These are phyloP conservation scores for Uronychia binucleata DNA, from an alignment of 73 alveolate species.

Conservation along the genomic window DNA sequence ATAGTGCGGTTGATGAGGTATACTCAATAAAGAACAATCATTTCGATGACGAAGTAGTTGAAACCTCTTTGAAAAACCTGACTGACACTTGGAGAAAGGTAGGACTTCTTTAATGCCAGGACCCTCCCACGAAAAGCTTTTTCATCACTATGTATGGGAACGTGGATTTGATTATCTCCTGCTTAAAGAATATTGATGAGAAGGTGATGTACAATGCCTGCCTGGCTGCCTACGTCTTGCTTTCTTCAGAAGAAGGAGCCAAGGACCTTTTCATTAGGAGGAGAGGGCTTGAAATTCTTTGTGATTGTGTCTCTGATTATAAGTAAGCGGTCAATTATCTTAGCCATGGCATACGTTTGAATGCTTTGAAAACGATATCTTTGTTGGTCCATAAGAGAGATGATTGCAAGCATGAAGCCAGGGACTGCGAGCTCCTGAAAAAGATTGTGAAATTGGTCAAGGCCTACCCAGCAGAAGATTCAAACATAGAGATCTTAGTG, in stretches of 20 bases:
- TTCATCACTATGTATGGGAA: constrained; percentile 46
- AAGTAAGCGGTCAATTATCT: constrained; percentile 7
- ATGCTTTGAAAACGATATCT: constrained; percentile 6
- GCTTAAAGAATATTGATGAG: constrained; percentile 45
- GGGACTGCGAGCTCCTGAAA: constrained; percentile 22
- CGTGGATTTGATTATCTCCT: constrained; percentile 15
- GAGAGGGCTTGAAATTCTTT: constrained; percentile 17
- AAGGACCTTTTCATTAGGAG: constrained; percentile 35
- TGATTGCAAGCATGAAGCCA: constrained; percentile 15
- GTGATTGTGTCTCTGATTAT: constrained; percentile 24
- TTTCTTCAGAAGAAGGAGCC: constrained; percentile 36
- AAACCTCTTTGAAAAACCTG: constrained; percentile 18
- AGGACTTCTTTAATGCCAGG: neutral
- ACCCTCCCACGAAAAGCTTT: constrained; percentile 22
- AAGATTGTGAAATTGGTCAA: neutral
- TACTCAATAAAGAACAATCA: constrained; percentile 11
- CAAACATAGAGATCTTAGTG: neutral
- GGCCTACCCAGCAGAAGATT: neutral
- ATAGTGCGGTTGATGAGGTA: neutral
- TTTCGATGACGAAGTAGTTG: constrained; percentile 40
- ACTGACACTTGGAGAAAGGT: constrained; percentile 19
- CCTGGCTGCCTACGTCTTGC: neutral
- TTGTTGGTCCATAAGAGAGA: neutral
- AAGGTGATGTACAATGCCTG: constrained; percentile 28
- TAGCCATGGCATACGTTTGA: constrained; percentile 23